These are phyloP conservation scores for Botrytis fragariae DNA, from an alignment of 2,329 filamentous ascomycete genomes.

Conservation along the genomic window DNA sequence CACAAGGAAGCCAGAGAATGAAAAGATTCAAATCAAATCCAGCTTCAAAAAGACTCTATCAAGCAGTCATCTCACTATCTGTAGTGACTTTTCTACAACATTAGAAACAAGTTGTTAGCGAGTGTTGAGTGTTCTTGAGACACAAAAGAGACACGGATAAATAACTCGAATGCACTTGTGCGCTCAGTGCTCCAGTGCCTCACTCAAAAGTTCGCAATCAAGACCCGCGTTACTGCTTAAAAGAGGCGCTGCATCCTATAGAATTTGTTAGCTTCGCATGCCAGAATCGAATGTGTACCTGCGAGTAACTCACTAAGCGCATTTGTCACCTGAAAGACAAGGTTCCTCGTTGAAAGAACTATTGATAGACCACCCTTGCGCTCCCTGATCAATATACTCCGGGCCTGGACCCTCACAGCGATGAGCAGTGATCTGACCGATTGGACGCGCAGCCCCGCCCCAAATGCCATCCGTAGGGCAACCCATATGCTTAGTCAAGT, in stretches of 20 bases:
- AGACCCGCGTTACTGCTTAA: neutral
- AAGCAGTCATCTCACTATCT: neutral
- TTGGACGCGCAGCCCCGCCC: neutral
- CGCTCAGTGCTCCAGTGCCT: neutral
- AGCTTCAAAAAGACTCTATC: neutral
- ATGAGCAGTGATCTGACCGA: fast-evolving
- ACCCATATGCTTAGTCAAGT: neutral
- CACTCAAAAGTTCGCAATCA: too few species aligned
- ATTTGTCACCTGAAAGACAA: neutral
- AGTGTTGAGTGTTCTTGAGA: neutral
- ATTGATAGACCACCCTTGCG: neutral
- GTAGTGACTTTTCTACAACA: neutral
- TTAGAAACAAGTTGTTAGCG: fast-evolving
- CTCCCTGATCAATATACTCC: neutral
- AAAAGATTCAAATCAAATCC: neutral
- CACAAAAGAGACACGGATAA: neutral
- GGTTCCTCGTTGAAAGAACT: neutral
- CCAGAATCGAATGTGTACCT: neutral
- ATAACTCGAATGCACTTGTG: fast-evolving
- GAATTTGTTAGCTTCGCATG: neutral
- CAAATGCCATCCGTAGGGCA: neutral
- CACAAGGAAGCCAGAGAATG: fast-evolving
- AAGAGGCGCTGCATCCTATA: neutral
- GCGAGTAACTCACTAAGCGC: neutral
- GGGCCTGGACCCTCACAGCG: neutral